Evolutionary conservation across 805 yeast genomes (phyloP).

Genomic region (Pichia kluyveri): DNA sequence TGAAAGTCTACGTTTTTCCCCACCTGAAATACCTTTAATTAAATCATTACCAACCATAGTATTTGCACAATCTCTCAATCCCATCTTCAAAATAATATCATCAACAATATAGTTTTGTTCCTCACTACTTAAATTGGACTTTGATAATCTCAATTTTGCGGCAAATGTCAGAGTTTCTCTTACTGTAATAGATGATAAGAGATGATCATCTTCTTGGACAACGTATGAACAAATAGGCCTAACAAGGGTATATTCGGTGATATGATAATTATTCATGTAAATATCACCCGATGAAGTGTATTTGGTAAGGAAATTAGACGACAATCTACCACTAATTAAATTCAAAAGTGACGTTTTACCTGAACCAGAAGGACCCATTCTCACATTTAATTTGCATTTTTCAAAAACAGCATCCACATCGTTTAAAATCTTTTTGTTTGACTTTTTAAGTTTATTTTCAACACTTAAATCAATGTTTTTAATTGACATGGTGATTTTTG

Average conservation of each 20-base stretch:
- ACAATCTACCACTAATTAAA: conserved; percentile 50
- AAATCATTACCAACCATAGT: conserved; percentile 56
- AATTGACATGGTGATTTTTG: conserved; percentile 12
- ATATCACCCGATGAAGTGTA: conserved; percentile 33
- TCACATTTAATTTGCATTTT: conserved; percentile 54
- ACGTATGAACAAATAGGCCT: conserved; percentile 60
- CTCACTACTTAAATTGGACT: conserved; percentile 22
- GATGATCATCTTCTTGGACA: conserved; percentile 69
- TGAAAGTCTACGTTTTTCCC: conserved; percentile 76
- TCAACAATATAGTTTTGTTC: conserved; percentile 42
- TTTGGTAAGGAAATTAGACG: conserved; percentile 21
- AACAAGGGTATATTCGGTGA: conserved; percentile 22
- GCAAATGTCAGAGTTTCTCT: conserved; percentile 67
- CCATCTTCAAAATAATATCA: conserved; percentile 54
- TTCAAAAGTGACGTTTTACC: conserved; percentile 68
- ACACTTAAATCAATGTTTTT: conserved; percentile 19
- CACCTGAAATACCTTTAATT: conserved; percentile 62
- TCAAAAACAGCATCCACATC: conserved; percentile 42
- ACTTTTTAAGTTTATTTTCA: conserved; percentile 12
- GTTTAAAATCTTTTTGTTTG: conserved; percentile 28
- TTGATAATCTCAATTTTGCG: conserved; percentile 57
- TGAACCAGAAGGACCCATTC: conserved; percentile 77
- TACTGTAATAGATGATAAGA: conserved; percentile 66
- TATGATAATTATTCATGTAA: conserved; percentile 30
- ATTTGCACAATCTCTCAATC: conserved; percentile 68